Conservation (phyloP, 163 green algal genomes). For the Scenedesmus sp. region DNA sequence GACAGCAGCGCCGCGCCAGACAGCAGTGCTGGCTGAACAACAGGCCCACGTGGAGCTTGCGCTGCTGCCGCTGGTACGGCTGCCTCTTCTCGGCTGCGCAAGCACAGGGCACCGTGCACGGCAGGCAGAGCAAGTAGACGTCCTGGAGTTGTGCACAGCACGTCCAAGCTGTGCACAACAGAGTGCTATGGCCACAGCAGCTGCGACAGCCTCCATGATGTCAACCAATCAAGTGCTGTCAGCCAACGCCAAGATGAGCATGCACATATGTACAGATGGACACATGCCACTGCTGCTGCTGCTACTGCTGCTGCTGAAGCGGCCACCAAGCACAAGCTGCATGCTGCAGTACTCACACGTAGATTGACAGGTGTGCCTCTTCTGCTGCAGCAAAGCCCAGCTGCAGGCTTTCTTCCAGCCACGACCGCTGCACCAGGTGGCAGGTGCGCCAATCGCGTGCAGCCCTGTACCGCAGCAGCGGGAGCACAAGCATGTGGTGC, state of each 20-base stretch:
- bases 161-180: too few relatives aligned
- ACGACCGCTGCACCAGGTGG: conserved; percentile 10
- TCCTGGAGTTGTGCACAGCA: too few relatives aligned
- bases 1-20: not conserved
- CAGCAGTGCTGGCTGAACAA: not conserved
- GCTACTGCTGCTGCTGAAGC: too few relatives aligned
- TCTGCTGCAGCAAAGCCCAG: conserved; percentile 44
- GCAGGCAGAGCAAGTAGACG: not conserved
- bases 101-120: not conserved
- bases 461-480: conserved; percentile 12
- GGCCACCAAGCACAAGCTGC: not conserved
- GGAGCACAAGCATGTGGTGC: not conserved
- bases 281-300: not conserved
- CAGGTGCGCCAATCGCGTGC: conserved; percentile 24
- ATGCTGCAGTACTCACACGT: not conserved
- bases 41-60: not conserved
- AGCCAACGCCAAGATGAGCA: not conserved
- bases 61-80: conserved; percentile 25
- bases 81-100: not conserved
- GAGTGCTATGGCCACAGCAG: too few relatives aligned
- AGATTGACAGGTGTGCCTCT: not conserved
- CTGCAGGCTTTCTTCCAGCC: conserved; percentile 23
- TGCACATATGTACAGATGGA: not conserved
- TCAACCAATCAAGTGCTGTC: not conserved
- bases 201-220: not conserved